These are phyloP conservation scores for Russula emetica DNA, from an alignment of 768 basidiomycete genomes.

Conservation along the genomic window DNA sequence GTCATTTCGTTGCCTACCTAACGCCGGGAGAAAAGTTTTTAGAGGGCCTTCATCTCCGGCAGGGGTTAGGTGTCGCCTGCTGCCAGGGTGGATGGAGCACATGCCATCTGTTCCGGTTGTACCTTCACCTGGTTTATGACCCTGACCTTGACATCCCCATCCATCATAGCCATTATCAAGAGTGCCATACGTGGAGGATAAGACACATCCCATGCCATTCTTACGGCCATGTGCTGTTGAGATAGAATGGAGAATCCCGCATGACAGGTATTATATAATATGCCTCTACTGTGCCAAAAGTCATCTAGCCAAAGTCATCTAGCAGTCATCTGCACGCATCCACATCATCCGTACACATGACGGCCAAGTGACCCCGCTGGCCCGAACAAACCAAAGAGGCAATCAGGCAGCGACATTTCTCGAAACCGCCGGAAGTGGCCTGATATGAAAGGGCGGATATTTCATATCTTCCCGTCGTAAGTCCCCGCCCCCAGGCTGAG, in stretches of 20 bases:
- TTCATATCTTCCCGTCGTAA: slow-evolving; percentile 2
- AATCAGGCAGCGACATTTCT: background rate
- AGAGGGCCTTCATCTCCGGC: slow-evolving; percentile 19
- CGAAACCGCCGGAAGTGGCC: background rate
- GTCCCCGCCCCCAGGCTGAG: slow-evolving; percentile 3
- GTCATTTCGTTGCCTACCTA: slow-evolving; percentile 15
- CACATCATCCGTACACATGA: background rate
- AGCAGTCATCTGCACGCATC: slow-evolving; percentile 4
- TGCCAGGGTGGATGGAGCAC: background rate
- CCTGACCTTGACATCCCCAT: background rate
- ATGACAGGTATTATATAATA: slow-evolving; percentile 7
- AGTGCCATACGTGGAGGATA: too few relatives aligned
- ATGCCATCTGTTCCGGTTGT: slow-evolving; percentile 4
- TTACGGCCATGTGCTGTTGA: background rate
- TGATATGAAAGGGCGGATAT: slow-evolving; percentile 4
- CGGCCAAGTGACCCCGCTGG: background rate
- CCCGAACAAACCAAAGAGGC: slow-evolving; percentile 4
- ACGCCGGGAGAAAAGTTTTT: slow-evolving; percentile 13
- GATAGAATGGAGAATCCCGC: slow-evolving; percentile 2
- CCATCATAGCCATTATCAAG: background rate
- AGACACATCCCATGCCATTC: background rate
- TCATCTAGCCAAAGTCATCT: background rate
- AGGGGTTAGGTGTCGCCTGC: background rate
- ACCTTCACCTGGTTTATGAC: slow-evolving; percentile 1
- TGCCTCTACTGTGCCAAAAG: background rate